Conservation (phyloP, 805 yeast species). For the Suhomyces faveliae region DNA sequence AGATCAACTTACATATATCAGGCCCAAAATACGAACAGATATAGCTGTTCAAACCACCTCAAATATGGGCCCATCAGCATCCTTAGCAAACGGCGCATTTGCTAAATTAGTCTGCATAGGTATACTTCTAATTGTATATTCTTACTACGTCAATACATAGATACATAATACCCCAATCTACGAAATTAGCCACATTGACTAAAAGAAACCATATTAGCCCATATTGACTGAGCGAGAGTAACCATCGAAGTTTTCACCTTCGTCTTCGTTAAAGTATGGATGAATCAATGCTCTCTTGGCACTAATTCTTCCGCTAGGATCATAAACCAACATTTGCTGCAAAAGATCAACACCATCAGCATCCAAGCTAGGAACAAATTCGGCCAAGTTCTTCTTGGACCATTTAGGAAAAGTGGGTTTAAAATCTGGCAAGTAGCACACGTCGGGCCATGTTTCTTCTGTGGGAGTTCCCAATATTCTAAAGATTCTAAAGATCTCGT, state of each 20-base stretch:
- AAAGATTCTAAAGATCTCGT: constrained; percentile 92
- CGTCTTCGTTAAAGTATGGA: constrained; percentile 73
- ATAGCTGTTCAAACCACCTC: background rate
- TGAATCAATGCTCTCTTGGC: constrained; percentile 91
- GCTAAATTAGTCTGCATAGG: background rate
- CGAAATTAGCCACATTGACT: constrained; percentile 36
- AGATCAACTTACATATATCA: background rate
- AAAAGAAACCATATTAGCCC: constrained; percentile 41
- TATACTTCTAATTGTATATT: background rate
- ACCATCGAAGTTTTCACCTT: constrained; percentile 29
- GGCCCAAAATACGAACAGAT: background rate
- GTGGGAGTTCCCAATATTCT: constrained; percentile 91
- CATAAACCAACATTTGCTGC: constrained; percentile 77
- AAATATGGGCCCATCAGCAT: background rate
- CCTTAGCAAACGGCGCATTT: background rate
- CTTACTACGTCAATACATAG: background rate
- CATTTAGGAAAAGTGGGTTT: constrained; percentile 92
- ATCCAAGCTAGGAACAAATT: constrained; percentile 76
- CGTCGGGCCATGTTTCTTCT: constrained; percentile 94
- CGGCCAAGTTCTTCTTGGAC: constrained; percentile 69
- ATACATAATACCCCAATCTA: background rate
- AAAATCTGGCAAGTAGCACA: constrained; percentile 85
- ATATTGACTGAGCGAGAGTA: constrained; percentile 39
- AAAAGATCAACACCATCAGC: constrained; percentile 80
- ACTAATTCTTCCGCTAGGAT: constrained; percentile 89